A percentile compares a stretch with the other conserved stretches of the same genome.
Evolutionary conservation across 768 basidiomycete species (phyloP).

Genomic region (Boletus coccyginus): DNA sequence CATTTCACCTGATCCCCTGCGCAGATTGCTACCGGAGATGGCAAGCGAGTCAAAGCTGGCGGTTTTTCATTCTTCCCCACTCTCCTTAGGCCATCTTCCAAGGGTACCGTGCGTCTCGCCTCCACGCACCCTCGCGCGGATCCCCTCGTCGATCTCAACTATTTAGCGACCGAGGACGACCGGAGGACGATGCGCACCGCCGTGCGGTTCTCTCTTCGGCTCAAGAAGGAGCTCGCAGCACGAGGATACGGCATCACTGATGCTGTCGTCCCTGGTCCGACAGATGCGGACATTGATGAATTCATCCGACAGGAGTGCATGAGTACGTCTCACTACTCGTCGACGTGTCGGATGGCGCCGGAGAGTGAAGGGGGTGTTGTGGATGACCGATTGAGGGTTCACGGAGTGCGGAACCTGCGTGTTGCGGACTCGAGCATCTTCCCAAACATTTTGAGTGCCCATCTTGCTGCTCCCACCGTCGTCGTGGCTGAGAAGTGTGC

Average conservation of each 20-base stretch:
- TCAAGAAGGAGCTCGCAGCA: background rate
- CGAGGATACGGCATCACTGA: background rate
- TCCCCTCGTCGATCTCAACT: conserved; percentile 12
- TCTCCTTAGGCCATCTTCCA: conserved; percentile 8
- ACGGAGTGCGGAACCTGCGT: conserved; percentile 43
- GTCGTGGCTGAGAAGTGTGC: conserved; percentile 39
- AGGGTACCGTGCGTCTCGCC: conserved; percentile 19
- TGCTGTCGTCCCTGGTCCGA: background rate
- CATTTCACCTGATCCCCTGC: background rate
- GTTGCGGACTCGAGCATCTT: conserved; percentile 35
- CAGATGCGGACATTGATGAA: background rate
- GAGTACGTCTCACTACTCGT: background rate
- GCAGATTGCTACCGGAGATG: background rate
- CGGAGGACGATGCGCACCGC: background rate
- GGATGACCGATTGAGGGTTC: conserved; percentile 41
- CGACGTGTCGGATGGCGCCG: conserved; percentile 34
- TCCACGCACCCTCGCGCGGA: conserved; percentile 13
- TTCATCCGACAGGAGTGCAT: background rate
- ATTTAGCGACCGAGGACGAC: background rate
- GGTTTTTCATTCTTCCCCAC: background rate
- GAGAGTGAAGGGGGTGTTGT: conserved; percentile 27
- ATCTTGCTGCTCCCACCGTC: conserved; percentile 33
- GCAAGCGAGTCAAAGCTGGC: background rate
- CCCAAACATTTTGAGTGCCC: conserved; percentile 31
- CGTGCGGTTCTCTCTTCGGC: background rate